Percentiles rank a stretch among this genome's conserved stretches.
phyloP scores from a whole-genome alignment of 2,329 filamentous ascomycete genomes.

The Fusarium anguioides region DNA sequence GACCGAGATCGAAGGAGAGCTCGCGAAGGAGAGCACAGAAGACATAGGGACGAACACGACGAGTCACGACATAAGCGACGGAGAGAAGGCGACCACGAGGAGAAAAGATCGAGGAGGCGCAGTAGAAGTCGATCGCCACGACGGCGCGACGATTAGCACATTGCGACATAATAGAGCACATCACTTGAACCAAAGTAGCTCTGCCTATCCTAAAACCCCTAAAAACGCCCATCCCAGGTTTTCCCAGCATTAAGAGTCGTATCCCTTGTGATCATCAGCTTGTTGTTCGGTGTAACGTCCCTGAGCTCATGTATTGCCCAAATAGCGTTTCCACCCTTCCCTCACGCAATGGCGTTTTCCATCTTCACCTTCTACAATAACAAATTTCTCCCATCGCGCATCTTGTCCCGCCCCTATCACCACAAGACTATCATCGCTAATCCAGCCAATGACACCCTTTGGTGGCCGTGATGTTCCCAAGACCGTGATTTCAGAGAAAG shows the following conservation, averaged over 20 bases:
- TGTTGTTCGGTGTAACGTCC: neutral
- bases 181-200: slow-evolving; percentile 24
- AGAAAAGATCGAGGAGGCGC: slow-evolving; percentile 44
- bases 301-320: slow-evolving; percentile 56
- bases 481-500: slow-evolving; percentile 57
- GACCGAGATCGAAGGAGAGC: slow-evolving; percentile 42
- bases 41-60: slow-evolving; percentile 45
- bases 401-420: slow-evolving; percentile 84
- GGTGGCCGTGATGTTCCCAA: slow-evolving; percentile 68
- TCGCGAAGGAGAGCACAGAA: slow-evolving; percentile 43
- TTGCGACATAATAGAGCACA: slow-evolving; percentile 37
- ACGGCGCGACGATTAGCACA: slow-evolving; percentile 42
- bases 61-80: slow-evolving; percentile 44
- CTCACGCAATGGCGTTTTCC: slow-evolving; percentile 74
- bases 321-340: slow-evolving; percentile 86
- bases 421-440: slow-evolving; percentile 76
- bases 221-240: slow-evolving; percentile 40
- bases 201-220: slow-evolving; percentile 33
- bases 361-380: slow-evolving; percentile 74
- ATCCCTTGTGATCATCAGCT: slow-evolving; percentile 6
- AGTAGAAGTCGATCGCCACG: slow-evolving; percentile 59
- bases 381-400: slow-evolving; percentile 89
- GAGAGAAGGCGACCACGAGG: slow-evolving; percentile 45
- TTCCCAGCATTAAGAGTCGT: slow-evolving; percentile 27
- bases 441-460: slow-evolving; percentile 90